A percentile compares a stretch with the other conserved stretches of the same genome.
These are phyloP conservation scores for Talaromyces sp. DNA, from an alignment of 2,329 filamentous ascomycete species.

Conservation along the genomic window DNA sequence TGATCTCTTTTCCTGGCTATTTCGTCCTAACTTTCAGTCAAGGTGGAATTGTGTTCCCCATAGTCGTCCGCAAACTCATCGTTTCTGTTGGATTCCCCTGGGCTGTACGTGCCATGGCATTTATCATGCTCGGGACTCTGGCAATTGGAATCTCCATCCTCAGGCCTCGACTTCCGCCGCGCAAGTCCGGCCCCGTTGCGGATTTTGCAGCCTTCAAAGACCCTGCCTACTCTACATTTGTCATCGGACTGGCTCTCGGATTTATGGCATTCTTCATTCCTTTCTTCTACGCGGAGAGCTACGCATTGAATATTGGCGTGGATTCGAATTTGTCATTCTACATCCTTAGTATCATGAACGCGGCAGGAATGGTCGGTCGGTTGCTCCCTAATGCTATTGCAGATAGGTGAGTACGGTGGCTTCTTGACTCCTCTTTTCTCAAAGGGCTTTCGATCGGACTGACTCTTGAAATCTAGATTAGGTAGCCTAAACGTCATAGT, in stretches of 20 bases:
- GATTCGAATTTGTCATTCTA: not conserved
- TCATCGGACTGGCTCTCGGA: not conserved
- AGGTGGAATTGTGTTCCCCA: no score
- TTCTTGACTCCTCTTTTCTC: no score
- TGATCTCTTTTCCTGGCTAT: no score
- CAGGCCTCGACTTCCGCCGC: constrained; percentile 20
- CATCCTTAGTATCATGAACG: not conserved
- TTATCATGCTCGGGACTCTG: constrained; percentile 44
- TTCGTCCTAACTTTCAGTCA: no score
- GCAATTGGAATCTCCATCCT: constrained; percentile 28
- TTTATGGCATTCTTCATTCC: not conserved
- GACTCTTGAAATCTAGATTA: no score
- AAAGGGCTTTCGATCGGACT: no score
- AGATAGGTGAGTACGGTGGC: no score
- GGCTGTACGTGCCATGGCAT: constrained; percentile 49
- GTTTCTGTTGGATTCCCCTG: constrained; percentile 50
- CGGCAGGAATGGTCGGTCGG: not conserved
- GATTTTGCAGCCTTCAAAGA: not conserved
- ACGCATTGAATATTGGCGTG: not conserved
- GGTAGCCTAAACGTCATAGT: no score
- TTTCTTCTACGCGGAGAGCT: not conserved
- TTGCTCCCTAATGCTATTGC: not conserved
- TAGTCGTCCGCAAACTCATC: no score
- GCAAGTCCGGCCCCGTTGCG: constrained; percentile 6
- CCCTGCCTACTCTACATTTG: no score